A percentile compares a stretch with the other conserved stretches of the same genome.
These are phyloP conservation scores for Suillus paluster DNA, from an alignment of 768 basidiomycete species.

Conservation along the genomic window DNA sequence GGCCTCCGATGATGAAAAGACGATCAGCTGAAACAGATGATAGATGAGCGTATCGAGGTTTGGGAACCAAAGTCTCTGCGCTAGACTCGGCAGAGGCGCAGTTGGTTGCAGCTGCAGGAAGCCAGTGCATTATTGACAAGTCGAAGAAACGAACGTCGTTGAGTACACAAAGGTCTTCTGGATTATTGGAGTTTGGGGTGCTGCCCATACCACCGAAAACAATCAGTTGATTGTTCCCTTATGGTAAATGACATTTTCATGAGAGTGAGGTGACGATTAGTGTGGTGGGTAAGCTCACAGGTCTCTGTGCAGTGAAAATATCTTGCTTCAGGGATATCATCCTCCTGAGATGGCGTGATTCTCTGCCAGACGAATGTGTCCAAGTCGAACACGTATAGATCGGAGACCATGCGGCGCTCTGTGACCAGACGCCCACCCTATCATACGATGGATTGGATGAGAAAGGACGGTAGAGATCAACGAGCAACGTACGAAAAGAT, in stretches of 20 bases:
- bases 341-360: constrained; percentile 60
- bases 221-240: constrained; percentile 87
- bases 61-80: constrained; percentile 63
- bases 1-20: constrained; percentile 92
- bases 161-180: constrained; percentile 88
- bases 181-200: constrained; percentile 66
- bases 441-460: neutral
- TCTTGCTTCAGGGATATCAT: constrained; percentile 77
- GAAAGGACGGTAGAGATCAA: neutral
- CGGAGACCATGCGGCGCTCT: constrained; percentile 86
- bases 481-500: constrained; percentile 72
- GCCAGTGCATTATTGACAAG: constrained; percentile 71
- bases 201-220: constrained; percentile 97
- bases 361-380: constrained; percentile 81
- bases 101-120: constrained; percentile 46
- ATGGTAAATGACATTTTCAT: constrained; percentile 21
- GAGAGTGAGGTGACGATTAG: constrained; percentile 4
- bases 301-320: constrained; percentile 96
- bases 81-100: constrained; percentile 38
- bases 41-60: constrained; percentile 93
- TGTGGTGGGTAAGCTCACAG: constrained; percentile 49
- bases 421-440: constrained; percentile 89
- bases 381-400: constrained; percentile 90
- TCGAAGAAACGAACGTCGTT: constrained; percentile 93
- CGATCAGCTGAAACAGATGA: constrained; percentile 84